Conservation (phyloP, 1,284 basidiomycete genomes). For the Melanopsichium pennsylvanicum region DNA sequence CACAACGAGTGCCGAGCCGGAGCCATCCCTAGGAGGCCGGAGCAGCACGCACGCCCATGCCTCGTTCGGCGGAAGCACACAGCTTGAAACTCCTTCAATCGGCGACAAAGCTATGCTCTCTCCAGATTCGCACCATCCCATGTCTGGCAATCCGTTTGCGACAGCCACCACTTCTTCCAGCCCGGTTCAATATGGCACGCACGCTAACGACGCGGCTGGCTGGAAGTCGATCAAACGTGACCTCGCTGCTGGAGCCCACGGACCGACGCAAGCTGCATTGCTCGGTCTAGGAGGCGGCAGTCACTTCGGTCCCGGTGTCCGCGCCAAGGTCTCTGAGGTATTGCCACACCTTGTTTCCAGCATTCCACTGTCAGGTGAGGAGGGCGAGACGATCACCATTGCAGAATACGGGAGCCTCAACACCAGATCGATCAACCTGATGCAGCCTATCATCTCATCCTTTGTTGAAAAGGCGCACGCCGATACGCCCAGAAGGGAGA, state of each 20-base stretch:
- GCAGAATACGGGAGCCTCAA: conserved; percentile 67
- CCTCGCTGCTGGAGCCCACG: conserved; percentile 16
- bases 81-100: conserved; percentile 46
- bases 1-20: conserved; percentile 24
- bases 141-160: conserved; percentile 31
- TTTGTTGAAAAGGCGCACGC: conserved; percentile 47
- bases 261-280: conserved; percentile 36
- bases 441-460: conserved; percentile 61
- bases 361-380: conserved; percentile 50
- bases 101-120: conserved; percentile 48
- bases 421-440: conserved; percentile 60
- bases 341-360: conserved; percentile 49
- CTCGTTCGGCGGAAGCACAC: conserved; percentile 44
- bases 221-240: conserved; percentile 33
- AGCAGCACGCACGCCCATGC: conserved; percentile 36
- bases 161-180: conserved; percentile 22
- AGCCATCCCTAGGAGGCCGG: conserved; percentile 30
- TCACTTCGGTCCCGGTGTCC: conserved; percentile 63
- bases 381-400: conserved; percentile 56
- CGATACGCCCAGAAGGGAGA: conserved; percentile 20
- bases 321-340: conserved; percentile 59
- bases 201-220: conserved; percentile 18
- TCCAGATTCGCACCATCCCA: conserved; percentile 32
- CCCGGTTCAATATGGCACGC: conserved; percentile 18
- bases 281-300: conserved; percentile 51